Base-by-base conservation (phyloP, 2,329 filamentous ascomycete genomes). In the Xylaria multiplex region DNA sequence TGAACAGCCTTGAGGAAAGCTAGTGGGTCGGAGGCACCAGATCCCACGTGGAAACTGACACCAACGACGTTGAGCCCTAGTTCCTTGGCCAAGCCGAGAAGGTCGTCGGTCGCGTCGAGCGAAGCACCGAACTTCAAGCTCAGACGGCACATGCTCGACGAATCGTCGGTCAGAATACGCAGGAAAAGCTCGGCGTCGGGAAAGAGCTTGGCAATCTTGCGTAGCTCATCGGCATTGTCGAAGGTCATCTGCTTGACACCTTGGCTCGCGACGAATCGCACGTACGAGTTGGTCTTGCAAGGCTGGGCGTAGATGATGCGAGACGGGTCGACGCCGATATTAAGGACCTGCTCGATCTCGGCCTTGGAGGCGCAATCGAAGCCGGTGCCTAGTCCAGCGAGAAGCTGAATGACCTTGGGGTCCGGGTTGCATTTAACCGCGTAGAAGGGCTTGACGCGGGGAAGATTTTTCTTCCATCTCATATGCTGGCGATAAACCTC, bases 351-450 rank as follows among this genome's bases (percentile, higher is more conserved):
- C 79, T 99, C 94, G 74, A 99, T 97, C 83, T 99, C 96, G 71
- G 90, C 86, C 87, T 98, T 98, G 81, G 95, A 98, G 70, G 96
- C 96, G 81, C 96, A 99, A 82, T 99, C 96, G 79, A 99, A 99
- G 75, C 96, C 96, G 71, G 93, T 94, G 76, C 95, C 96, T 71
- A 99, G 87, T 72, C 89, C 90, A 69, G 93, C 89, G 76, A 99
- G 90, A 72, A 99, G 91, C 77, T 91, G 90, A 72, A 99, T 86
- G 70, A 99, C 90, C 81, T 92, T 90, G 55, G 90, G 88, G 81
- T 99, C 95, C 32, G 95, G 94, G 86, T 99, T 99, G 84, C 96
- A 99, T 84, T 99, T 99, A 85, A 99, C 95, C 94, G 93, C 93
- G 83, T 97, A 99, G 77, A 98, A 97, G 48, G 96, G 96, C 83